Base-by-base conservation (phyloP, 2,329 filamentous ascomycete genomes). In the Colletotrichum tabaci region DNA sequence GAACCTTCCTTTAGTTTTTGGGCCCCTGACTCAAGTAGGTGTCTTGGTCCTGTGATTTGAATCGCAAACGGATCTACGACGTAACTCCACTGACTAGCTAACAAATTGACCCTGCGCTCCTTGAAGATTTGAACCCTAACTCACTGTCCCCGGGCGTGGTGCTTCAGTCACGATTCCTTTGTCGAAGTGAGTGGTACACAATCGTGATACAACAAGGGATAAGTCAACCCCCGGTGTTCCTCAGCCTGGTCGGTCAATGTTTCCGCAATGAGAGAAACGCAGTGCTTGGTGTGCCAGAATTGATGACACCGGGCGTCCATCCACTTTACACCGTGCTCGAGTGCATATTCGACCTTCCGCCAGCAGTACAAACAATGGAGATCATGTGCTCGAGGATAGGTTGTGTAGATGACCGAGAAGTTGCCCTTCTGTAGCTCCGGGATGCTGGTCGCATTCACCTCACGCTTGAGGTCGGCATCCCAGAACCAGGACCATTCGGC, bases 211-310 rank as follows among this genome's bases (percentile, higher is more conserved):
- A 47, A 10, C 46, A 47, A 47, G 21, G n/a, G 46, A 21, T 47
- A 47, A 4, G 46, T 47, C 18, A 47, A 47, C n/a, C 15, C 46
- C 52, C 15, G 13, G 10, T 55, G 26, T 18, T 55, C 13, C 26
- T 55, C 15, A 12, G 35, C 61, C 47, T 53, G 61, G 1, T 30
- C 61, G 4, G 38, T 63, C 47, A 63, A 42, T 1, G 61, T 53
- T 16, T 52, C 23, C 12, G 38, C 47, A 52, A 53, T 38, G 38
- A 63, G 61, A 1, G 46, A 30, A n/a, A 63, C 47, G 35, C 61
- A 63, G 18, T 63, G 47, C 35, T 63, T 63, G 13, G 47, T 63
- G 47, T 53, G 61, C 61, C 61, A 63, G 21, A 63, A 63, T 30
- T 53, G 47, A 30, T 53, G 61, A 21, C 61, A 63, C 9, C 61